phyloP scores from a whole-genome alignment of 1,139 yeast genomes.

The Yamadazyma conglobata region DNA sequence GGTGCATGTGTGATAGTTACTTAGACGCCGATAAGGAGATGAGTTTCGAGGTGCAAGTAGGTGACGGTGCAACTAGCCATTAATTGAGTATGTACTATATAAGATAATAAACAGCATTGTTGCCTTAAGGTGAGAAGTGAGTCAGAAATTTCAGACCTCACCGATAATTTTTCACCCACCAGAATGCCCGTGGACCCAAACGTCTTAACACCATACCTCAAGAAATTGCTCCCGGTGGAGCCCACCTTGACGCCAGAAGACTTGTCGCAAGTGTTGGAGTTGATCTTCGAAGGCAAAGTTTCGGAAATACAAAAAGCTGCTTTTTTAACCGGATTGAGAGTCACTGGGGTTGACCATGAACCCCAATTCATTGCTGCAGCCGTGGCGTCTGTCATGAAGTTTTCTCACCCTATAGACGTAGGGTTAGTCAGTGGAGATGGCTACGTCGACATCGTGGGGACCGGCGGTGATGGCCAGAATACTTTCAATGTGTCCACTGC shows the following conservation, averaged over 20 bases:
- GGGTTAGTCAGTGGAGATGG: conserved; percentile 46
- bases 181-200: too few relatives aligned
- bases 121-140: too few relatives aligned
- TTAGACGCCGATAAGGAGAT: conserved; percentile 87
- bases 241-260: conserved; percentile 60
- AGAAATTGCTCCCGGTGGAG: conserved; percentile 56
- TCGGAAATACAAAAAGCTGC: conserved; percentile 73
- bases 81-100: too few relatives aligned
- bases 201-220: conserved; percentile 59
- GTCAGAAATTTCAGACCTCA: too few relatives aligned
- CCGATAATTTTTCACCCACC: too few relatives aligned
- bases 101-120: too few relatives aligned
- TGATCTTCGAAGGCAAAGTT: conserved; percentile 57
- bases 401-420: conserved; percentile 49
- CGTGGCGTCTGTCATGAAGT: conserved; percentile 64
- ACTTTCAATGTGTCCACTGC: conserved; percentile 96
- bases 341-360: conserved; percentile 75
- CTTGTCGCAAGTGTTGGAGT: conserved; percentile 54
- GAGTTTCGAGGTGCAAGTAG: conserved; percentile 18
- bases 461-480: conserved; percentile 97
- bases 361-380: conserved; percentile 85
- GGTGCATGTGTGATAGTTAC: conserved; percentile 92
- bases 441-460: conserved; percentile 88
- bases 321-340: conserved; percentile 71
- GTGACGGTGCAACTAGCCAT: too few relatives aligned